A percentile compares a stretch with the other conserved stretches of the same genome.
These are phyloP conservation scores for Guyanaporus albipodus DNA, from an alignment of 768 basidiomycete genomes.

Conservation along the genomic window DNA sequence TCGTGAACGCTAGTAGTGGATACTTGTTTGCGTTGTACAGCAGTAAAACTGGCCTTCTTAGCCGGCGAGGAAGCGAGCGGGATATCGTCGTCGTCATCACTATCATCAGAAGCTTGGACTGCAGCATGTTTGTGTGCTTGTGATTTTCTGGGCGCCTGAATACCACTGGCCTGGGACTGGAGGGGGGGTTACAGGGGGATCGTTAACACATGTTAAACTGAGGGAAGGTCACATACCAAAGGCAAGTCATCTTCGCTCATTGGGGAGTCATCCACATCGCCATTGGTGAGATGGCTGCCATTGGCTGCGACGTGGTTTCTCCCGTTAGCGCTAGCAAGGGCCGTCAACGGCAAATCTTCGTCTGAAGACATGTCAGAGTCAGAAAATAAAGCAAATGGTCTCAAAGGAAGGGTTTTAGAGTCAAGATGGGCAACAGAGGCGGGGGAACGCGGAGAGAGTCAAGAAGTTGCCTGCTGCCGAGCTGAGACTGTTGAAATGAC, in stretches of 20 bases:
- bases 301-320: constrained; percentile 46
- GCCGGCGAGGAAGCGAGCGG: constrained; percentile 71
- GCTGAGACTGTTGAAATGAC: constrained; percentile 26
- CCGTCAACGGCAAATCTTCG: constrained; percentile 51
- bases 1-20: constrained; percentile 36
- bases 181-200: constrained; percentile 27
- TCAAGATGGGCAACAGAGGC: constrained; percentile 9
- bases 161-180: constrained; percentile 54
- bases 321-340: constrained; percentile 35
- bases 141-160: constrained; percentile 35
- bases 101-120: constrained; percentile 50
- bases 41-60: constrained; percentile 42
- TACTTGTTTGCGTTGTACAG: constrained; percentile 38
- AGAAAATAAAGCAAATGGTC: constrained; percentile 8
- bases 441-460: constrained; percentile 29
- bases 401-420: neutral
- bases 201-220: neutral
- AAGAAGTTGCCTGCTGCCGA: constrained; percentile 25
- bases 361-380: constrained; percentile 51
- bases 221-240: constrained; percentile 49
- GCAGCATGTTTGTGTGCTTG: constrained; percentile 51
- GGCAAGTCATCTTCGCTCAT: constrained; percentile 74
- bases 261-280: constrained; percentile 39
- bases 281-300: constrained; percentile 38
- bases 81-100: constrained; percentile 63